These are phyloP conservation scores for Mrakia hoshinonis DNA, from an alignment of 768 basidiomycete species.

Conservation along the genomic window DNA sequence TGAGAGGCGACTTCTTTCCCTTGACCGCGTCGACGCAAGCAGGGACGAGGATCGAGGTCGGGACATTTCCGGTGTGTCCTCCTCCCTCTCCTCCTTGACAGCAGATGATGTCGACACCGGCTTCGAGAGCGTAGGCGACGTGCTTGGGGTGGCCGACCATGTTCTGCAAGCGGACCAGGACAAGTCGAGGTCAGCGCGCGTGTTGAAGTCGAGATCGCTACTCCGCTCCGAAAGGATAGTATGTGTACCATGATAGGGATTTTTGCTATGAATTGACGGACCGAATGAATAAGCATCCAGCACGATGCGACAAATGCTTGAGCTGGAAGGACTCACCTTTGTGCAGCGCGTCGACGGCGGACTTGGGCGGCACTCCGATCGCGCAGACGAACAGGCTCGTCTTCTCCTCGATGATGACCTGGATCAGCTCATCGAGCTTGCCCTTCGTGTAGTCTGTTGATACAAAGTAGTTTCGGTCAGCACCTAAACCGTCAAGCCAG, in stretches of 20 bases:
- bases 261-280: too few species aligned
- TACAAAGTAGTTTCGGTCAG: neutral
- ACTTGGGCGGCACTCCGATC: conserved; percentile 73
- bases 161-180: neutral
- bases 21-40: conserved; percentile 43
- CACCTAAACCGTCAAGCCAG: neutral
- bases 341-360: conserved; percentile 72
- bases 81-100: conserved; percentile 77
- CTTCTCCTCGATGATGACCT: conserved; percentile 89
- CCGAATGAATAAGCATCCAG: too few species aligned
- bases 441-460: conserved; percentile 79
- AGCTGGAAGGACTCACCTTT: conserved; percentile 46
- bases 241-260: conserved; percentile 8
- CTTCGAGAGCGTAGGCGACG: conserved; percentile 48
- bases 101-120: conserved; percentile 85
- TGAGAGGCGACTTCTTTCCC: conserved; percentile 67
- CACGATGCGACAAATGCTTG: too few species aligned
- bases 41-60: conserved; percentile 78
- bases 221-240: neutral
- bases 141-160: conserved; percentile 78
- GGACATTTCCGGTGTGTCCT: conserved; percentile 75
- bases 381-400: conserved; percentile 82
- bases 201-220: neutral
- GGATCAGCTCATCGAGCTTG: conserved; percentile 52
- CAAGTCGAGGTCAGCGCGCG: neutral